phyloP scores from a whole-genome alignment of 2,329 filamentous ascomycete genomes.

The Verticillium tricorpus region DNA sequence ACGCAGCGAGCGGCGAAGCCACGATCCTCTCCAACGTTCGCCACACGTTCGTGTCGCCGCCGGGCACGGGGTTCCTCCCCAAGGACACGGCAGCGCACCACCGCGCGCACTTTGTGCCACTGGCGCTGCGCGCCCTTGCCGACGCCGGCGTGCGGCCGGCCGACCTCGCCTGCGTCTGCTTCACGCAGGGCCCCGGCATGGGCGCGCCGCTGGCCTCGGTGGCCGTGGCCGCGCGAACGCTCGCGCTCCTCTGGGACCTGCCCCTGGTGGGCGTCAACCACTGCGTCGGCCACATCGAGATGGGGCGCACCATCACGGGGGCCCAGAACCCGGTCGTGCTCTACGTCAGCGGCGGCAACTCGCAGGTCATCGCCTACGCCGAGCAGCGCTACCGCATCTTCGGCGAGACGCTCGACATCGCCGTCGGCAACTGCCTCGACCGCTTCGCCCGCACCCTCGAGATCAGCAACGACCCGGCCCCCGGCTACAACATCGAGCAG shows the following conservation, averaged over 20 bases:
- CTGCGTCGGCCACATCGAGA: constrained; percentile 97
- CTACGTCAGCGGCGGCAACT: constrained; percentile 94
- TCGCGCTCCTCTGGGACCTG: constrained; percentile 79
- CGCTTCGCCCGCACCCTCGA: constrained; percentile 86
- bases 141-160: constrained; percentile 57
- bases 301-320: constrained; percentile 90
- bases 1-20: constrained; percentile 54
- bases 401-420: constrained; percentile 94
- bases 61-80: constrained; percentile 89
- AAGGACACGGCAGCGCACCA: constrained; percentile 96
- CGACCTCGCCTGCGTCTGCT: constrained; percentile 89
- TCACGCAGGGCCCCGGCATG: constrained; percentile 95
- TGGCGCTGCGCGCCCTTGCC: constrained; percentile 75
- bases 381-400: constrained; percentile 96
- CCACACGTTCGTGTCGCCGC: constrained; percentile 88
- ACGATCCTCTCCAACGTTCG: constrained; percentile 87
- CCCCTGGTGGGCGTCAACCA: constrained; percentile 95
- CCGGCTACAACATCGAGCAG: constrained; percentile 97
- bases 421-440: constrained; percentile 95
- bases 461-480: constrained; percentile 93
- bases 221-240: constrained; percentile 76
- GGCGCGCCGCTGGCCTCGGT: constrained; percentile 86
- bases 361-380: constrained; percentile 95
- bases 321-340: constrained; percentile 89
- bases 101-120: constrained; percentile 72